Evolutionary conservation across 257 asterid species (phyloP), one percentile per base, ranked within the genome.

Genomic region (Phtheirospermum japonicum): DNA sequence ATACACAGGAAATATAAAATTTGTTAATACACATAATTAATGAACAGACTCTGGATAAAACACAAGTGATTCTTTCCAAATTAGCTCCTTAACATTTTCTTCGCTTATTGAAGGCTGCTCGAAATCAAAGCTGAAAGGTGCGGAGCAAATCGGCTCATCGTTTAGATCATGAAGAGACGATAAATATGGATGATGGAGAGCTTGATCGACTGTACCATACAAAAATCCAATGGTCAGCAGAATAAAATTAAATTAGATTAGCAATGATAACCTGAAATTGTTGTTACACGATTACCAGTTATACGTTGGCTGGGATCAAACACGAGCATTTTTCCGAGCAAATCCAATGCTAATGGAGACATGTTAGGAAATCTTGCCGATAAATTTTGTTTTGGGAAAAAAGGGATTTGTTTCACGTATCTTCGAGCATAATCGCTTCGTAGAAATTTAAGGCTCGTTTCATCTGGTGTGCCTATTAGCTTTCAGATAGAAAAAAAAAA

Each of bases 401-500:
- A 73, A 5, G 96, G 94, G 49, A 90, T 83, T 75, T 83, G 94
- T 68, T 73, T 81, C 40, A 87, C 85, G 56, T 82, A 90, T 77
- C 72, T 83, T 57, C 83, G 78, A 37, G 96, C 89, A 73, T 82
- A 82, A 40, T 82, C 95, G 59, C 94, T 87, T 67, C 69, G 75
- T 42, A 90, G 86, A 73, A 87, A 90, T 56, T 67, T 74, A 66
- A 90, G 96, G 80, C 85, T 84, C 28, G 80, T 60, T 49, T 85
- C 96, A 77, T 83, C 85, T 32, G 96, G 96, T 23, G 93, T 73
- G 67, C 96, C 97, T 74, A 90, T 60, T 49, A 90, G 85, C 97
- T 90, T 61, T 71, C 56, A 23, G 4, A 46, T 9, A 17, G n/a
- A 4, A 70, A 75, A 19, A 64, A 75, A 55, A 71, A 14, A 40